These are phyloP conservation scores for Eucalyptus globulus DNA, from an alignment of 345 rosid species.

Conservation along the genomic window DNA sequence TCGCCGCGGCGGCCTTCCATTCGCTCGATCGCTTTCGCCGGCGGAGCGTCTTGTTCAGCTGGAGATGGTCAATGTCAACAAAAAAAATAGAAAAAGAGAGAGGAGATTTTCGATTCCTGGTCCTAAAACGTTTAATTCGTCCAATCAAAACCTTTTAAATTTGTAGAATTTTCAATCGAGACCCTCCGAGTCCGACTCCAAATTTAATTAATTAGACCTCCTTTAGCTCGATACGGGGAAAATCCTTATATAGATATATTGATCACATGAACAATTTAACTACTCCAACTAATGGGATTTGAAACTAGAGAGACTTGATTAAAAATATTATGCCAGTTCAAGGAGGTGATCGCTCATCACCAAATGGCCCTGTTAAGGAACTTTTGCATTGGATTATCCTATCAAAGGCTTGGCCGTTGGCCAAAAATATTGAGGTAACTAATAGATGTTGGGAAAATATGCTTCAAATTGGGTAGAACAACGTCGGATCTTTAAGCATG, in stretches of 20 bases:
- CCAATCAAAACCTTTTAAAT: not conserved
- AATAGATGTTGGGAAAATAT: too few species aligned
- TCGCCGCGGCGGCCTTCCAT: not conserved
- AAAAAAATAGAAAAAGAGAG: not conserved
- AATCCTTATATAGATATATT: too few species aligned
- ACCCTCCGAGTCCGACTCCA: not conserved
- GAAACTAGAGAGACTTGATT: not conserved
- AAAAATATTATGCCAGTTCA: not conserved
- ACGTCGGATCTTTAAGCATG: too few species aligned
- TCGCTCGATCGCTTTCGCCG: not conserved
- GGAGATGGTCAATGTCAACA: not conserved
- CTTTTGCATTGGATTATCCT: not conserved
- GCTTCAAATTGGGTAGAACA: too few species aligned
- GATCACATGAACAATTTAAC: not conserved
- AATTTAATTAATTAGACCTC: not conserved
- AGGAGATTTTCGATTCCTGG: not conserved
- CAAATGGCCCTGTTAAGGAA: not conserved
- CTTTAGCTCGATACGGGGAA: not conserved
- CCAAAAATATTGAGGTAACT: not conserved
- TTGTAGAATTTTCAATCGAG: not conserved
- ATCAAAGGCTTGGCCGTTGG: not conserved
- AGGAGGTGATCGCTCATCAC: not conserved
- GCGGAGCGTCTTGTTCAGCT: not conserved
- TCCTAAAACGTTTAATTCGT: not conserved
- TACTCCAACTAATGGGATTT: not conserved